Evolutionary conservation across 345 rosid species (phyloP).

Genomic region (Eucalyptus melliodora): DNA sequence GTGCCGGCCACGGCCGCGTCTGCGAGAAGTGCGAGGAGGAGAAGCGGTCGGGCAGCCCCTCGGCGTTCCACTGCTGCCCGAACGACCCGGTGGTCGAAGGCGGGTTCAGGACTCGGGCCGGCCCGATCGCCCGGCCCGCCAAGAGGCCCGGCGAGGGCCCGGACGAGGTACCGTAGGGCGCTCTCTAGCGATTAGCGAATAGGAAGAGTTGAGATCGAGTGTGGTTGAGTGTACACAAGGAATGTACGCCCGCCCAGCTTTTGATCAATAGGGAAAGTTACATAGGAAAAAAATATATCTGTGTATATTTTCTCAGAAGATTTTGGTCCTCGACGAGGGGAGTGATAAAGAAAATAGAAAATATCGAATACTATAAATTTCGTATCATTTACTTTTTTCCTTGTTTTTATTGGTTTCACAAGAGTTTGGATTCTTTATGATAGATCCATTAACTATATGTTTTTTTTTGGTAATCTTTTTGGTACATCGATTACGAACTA

Average conservation of each 20-base stretch:
- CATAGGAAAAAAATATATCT: background rate
- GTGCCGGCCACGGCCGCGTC: background rate
- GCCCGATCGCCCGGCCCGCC: slow-evolving; percentile 45
- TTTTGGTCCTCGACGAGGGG: background rate
- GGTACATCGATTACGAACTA: background rate
- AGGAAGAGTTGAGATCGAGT: background rate
- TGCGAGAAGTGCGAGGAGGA: slow-evolving; percentile 28
- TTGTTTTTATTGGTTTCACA: background rate
- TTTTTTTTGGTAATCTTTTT: background rate
- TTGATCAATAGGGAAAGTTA: background rate
- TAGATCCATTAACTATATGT: background rate
- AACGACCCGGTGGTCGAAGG: slow-evolving; percentile 15
- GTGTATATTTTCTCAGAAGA: background rate
- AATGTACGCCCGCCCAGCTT: background rate
- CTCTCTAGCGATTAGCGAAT: background rate
- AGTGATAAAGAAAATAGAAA: background rate
- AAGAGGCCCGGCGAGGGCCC: background rate
- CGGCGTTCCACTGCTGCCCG: slow-evolving; percentile 35
- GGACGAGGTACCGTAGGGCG: background rate
- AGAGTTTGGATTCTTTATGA: background rate
- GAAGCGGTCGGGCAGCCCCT: background rate
- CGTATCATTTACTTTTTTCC: background rate
- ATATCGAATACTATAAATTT: background rate
- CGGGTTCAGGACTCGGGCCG: slow-evolving; percentile 31
- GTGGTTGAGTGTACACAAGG: background rate